Evolutionary conservation across 2,329 filamentous ascomycete genomes (phyloP), one percentile per base, ranked within the genome.

Genomic region (Fusarium irregulare): DNA sequence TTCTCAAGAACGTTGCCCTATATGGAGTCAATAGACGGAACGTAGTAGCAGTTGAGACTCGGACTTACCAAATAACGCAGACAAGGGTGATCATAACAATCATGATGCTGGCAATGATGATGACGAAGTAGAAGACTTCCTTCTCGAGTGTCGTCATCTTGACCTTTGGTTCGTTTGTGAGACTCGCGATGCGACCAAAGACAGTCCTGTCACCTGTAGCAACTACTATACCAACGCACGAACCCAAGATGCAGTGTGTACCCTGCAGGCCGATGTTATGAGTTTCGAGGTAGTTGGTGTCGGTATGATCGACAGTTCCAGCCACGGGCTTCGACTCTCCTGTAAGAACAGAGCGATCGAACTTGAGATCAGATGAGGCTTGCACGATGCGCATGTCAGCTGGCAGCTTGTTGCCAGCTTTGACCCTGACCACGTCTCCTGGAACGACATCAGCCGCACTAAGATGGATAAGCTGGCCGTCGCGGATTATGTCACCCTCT

Each of bases 221-320:
- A 13, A 94, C 88, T 3, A 93, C 90, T 12, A 94, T 80, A 20
- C 90, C 92, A 16, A 86, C 82, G 54, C 87, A 89, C 23, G 89
- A 62, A 5, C 92, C 92, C 9, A 89, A 89, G 6, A 92, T 88
- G 71, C 91, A 93, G 74, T 94, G 91, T 1, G 92, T 93, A n/a
- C 92, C 92, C 76, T 93, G 91, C 12, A 94, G 84, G 23, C 91
- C 92, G 56, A 94, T 92, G 72, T 89, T 91, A 55, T 88, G 87
- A 6, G 91, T 94, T 76, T 94, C 92, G 3, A 62, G 60, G 9
- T 62, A 62, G 2, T 62, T 62, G 1, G 55, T 61, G 37, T 61
- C 59, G 1, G 59, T 61, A 2, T 61, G 59, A 1, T 61, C 45
- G 1, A 61, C 56, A 21, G 45, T 40, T 10, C 59, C 59, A 2